A percentile compares a stretch with the other conserved stretches of the same genome.
These are phyloP conservation scores for Simmondsia chinensis DNA, from an alignment of 148 eudicot genomes.

Conservation along the genomic window DNA sequence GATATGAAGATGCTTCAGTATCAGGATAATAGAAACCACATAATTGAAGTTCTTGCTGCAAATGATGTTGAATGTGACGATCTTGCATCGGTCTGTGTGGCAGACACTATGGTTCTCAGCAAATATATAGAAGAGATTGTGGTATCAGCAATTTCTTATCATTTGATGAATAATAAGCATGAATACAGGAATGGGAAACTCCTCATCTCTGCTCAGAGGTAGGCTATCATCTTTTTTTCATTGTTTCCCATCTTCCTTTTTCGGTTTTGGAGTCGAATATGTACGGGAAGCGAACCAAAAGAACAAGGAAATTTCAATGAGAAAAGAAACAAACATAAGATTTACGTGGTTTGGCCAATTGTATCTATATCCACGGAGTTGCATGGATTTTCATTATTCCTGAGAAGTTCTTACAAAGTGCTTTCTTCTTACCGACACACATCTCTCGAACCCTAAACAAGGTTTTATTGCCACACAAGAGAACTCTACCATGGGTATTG, in stretches of 20 bases:
- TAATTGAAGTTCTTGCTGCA: constrained; percentile 75
- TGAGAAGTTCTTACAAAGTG: no score
- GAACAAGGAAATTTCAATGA: no score
- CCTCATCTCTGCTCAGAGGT: constrained; percentile 74
- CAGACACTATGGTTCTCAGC: constrained; percentile 57
- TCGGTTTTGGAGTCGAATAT: no score
- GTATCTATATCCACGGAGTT: no score
- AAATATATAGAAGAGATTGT: constrained; percentile 84
- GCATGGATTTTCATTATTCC: no score
- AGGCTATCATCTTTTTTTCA: neutral
- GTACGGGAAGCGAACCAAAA: no score
- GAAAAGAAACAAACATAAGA: neutral
- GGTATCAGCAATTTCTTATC: constrained; percentile 78
- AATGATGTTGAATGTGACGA: constrained; percentile 91
- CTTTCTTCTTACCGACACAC: no score
- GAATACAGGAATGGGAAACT: constrained; percentile 82
- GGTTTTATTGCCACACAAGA: no score
- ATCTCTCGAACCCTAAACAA: no score
- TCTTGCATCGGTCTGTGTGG: constrained; percentile 54
- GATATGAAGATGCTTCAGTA: constrained; percentile 82
- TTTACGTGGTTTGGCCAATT: no score
- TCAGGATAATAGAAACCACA: constrained; percentile 81
- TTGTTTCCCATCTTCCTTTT: neutral
- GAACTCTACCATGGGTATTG: no score
- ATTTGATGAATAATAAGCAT: constrained; percentile 65